phyloP scores from a whole-genome alignment of 2,329 filamentous ascomycete genomes.

The Penicillium expansum region DNA sequence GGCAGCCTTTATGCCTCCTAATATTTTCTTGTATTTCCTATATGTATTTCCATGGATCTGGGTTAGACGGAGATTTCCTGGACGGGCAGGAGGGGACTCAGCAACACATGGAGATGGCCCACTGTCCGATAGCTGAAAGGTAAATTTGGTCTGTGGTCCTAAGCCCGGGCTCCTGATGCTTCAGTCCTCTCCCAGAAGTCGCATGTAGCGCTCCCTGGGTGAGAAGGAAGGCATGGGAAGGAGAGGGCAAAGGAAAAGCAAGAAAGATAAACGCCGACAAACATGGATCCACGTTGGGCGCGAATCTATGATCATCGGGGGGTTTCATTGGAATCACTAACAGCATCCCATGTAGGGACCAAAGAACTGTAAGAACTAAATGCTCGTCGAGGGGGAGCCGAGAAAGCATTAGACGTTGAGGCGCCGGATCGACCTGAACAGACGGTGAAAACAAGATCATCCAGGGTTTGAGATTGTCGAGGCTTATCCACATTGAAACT shows the following conservation, averaged over 20 bases:
- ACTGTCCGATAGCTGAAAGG: not conserved
- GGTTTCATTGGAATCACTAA: constrained; percentile 10
- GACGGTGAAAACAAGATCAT: not conserved
- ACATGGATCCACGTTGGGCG: constrained; percentile 9
- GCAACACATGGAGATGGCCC: not conserved
- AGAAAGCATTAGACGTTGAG: not conserved
- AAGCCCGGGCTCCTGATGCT: not conserved
- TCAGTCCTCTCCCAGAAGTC: constrained; percentile 36
- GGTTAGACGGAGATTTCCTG: not conserved
- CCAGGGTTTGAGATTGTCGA: not conserved
- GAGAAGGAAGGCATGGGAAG: constrained; percentile 32
- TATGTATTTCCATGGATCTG: not conserved
- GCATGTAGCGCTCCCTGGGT: constrained; percentile 38
- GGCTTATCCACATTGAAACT: not conserved
- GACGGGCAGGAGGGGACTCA: not conserved
- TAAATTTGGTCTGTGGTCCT: not conserved
- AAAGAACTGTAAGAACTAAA: constrained; percentile 2
- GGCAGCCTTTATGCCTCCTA: not conserved
- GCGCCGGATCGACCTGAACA: not conserved
- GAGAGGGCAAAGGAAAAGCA: constrained; percentile 16
- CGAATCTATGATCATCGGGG: constrained; percentile 9
- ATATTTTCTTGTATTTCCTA: not conserved
- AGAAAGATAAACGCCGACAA: constrained; percentile 15
- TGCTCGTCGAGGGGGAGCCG: not conserved
- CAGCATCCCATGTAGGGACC: not conserved